Evolutionary conservation across 805 yeast species (phyloP).

Genomic region (Metschnikowia matae): DNA sequence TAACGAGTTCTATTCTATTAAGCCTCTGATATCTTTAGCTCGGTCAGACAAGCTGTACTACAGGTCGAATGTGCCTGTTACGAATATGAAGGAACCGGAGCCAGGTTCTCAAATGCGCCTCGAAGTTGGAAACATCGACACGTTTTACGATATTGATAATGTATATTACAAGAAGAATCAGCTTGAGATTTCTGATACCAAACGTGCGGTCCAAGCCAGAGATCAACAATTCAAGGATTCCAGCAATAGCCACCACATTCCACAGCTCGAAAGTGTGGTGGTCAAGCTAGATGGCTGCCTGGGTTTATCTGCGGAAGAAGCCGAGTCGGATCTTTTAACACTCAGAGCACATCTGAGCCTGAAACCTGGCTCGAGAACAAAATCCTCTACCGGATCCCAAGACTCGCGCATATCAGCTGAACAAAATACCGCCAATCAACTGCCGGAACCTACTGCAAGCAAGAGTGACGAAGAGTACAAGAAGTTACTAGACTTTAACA

Average conservation of each 20-base stretch:
- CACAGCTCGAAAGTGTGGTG: constrained; percentile 12
- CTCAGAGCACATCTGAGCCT: constrained; percentile 1
- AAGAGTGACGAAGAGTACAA: constrained; percentile 5
- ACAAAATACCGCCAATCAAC: neutral
- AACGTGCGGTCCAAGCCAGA: constrained; percentile 10
- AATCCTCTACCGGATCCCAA: neutral
- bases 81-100: constrained; percentile 9
- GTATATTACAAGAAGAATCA: constrained; percentile 25
- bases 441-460: neutral
- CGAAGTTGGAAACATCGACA: constrained; percentile 16
- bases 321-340: constrained; percentile 12
- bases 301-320: constrained; percentile 13
- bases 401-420: neutral
- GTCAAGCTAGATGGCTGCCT: constrained; percentile 14
- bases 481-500: constrained; percentile 8
- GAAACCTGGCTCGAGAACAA: neutral
- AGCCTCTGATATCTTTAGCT: constrained; percentile 11
- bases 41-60: constrained; percentile 21
- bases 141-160: constrained; percentile 21
- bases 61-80: constrained; percentile 22
- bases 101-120: constrained; percentile 9
- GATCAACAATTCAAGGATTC: constrained; percentile 4
- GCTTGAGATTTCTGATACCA: constrained; percentile 31
- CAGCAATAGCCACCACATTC: constrained; percentile 12
- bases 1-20: constrained; percentile 27